Conservation (phyloP, 2,329 filamentous ascomycete genomes). For the Domatiomyces globalis region DNA sequence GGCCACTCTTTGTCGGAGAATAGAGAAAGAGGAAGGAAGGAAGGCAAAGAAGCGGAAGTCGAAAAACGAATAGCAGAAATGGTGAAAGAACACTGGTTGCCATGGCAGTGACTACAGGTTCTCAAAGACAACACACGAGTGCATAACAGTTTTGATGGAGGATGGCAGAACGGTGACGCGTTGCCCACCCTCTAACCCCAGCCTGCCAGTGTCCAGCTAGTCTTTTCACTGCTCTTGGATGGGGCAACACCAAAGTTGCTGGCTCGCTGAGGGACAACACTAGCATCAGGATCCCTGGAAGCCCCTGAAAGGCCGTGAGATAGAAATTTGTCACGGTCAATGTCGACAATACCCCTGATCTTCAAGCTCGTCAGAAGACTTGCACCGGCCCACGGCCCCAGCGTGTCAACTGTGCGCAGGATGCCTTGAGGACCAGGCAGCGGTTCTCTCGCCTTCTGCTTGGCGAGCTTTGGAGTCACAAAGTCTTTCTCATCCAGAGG, state of each 20-base stretch:
- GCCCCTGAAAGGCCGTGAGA: conserved; percentile 34
- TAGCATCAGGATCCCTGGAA: conserved; percentile 28
- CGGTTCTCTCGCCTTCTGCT: conserved; percentile 31
- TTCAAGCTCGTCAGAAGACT: conserved; percentile 46
- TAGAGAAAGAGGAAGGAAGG: neutral
- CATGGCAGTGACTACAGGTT: too few species aligned
- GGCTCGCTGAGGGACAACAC: conserved; percentile 26
- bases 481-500: conserved; percentile 37
- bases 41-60: neutral
- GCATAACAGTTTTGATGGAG: too few species aligned
- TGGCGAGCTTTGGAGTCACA: conserved; percentile 45
- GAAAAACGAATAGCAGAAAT: too few species aligned
- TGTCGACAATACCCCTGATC: conserved; percentile 47
- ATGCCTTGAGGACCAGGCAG: conserved; percentile 25
- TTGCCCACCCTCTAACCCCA: conserved; percentile 24
- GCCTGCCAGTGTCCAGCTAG: conserved; percentile 36
- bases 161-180: too few species aligned
- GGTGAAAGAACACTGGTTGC: too few species aligned
- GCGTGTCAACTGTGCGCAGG: conserved; percentile 42
- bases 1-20: neutral
- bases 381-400: conserved; percentile 52
- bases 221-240: conserved; percentile 28
- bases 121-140: too few species aligned
- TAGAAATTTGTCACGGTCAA: conserved; percentile 50
- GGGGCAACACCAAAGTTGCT: conserved; percentile 16